These are phyloP conservation scores for Sextonia rubra DNA, from an alignment of 164 flowering plant species.

Conservation along the genomic window DNA sequence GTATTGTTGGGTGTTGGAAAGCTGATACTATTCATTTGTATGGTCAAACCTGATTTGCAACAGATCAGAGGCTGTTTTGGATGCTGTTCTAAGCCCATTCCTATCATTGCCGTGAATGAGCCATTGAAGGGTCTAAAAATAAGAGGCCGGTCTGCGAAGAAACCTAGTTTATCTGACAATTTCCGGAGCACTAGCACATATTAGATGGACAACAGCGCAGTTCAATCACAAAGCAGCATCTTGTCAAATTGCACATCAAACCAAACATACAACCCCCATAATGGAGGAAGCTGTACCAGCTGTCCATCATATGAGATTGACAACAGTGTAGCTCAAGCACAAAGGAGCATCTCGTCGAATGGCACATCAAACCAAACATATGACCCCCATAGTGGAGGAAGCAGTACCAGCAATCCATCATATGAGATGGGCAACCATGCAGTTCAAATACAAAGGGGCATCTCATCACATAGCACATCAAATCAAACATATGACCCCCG, in stretches of 20 bases:
- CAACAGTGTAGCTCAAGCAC: conserved; percentile 58
- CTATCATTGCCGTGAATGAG: conserved; percentile 60
- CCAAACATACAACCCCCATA: conserved; percentile 29
- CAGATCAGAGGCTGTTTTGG: conserved; percentile 92
- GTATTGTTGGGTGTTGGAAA: background rate
- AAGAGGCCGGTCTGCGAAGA: conserved; percentile 52
- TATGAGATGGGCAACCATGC: conserved; percentile 65
- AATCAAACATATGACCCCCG: conserved; percentile 36
- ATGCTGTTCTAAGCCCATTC: conserved; percentile 55
- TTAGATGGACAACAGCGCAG: conserved; percentile 62
- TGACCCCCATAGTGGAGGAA: conserved; percentile 25
- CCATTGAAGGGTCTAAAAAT: conserved; percentile 61
- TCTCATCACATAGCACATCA: conserved; percentile 63
- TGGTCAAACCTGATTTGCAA: conserved; percentile 48
- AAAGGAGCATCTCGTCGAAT: conserved; percentile 67
- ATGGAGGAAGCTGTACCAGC: conserved; percentile 64
- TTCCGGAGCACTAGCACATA: conserved; percentile 86
- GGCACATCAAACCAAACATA: conserved; percentile 48
- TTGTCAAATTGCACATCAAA: conserved; percentile 64
- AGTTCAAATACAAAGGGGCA: conserved; percentile 63
- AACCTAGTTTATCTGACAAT: conserved; percentile 57
- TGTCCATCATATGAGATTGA: conserved; percentile 57
- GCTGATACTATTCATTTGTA: conserved; percentile 20
- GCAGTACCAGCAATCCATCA: conserved; percentile 65
- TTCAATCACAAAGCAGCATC: conserved; percentile 71